Evolutionary conservation across 345 rosid genomes (phyloP).

Genomic region (Clarkia xantiana): DNA sequence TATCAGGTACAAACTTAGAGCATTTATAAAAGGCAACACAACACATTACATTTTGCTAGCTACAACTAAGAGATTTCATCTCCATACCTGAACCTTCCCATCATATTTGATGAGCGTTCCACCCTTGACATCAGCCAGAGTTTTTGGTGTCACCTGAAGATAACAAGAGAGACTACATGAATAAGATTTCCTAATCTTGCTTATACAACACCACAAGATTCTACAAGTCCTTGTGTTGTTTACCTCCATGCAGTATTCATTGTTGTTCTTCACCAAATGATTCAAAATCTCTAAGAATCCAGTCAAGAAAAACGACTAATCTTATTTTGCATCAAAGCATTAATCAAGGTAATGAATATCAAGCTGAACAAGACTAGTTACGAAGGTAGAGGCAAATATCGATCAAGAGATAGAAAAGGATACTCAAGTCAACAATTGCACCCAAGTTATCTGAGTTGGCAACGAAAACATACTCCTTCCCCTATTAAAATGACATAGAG

Average conservation of each 20-base stretch:
- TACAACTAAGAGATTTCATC: background rate
- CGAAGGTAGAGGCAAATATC: background rate
- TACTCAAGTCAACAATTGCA: constrained; percentile 90
- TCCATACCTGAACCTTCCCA: constrained; percentile 85
- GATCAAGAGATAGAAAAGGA: constrained; percentile 19
- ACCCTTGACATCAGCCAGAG: constrained; percentile 95
- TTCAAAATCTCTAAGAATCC: constrained; percentile 58
- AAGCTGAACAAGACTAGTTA: background rate
- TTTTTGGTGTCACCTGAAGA: constrained; percentile 88
- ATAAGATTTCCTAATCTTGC: background rate
- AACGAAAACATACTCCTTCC: constrained; percentile 86
- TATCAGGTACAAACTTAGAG: too few relatives aligned
- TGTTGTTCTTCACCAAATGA: constrained; percentile 77
- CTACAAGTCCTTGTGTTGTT: too few relatives aligned
- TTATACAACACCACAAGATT: background rate
- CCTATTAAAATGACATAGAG: constrained; percentile 28
- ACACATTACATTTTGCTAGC: background rate
- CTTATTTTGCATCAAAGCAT: too few relatives aligned
- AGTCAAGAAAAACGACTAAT: constrained; percentile 27
- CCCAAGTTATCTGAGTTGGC: constrained; percentile 98
- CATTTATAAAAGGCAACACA: background rate
- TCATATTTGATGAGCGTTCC: constrained; percentile 97
- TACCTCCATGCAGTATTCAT: constrained; percentile 94
- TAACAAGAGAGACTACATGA: background rate
- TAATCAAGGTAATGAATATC: background rate